Evolutionary conservation across 306 rosid genomes (phyloP).

Genomic region (Cucurbita argyrosperma): DNA sequence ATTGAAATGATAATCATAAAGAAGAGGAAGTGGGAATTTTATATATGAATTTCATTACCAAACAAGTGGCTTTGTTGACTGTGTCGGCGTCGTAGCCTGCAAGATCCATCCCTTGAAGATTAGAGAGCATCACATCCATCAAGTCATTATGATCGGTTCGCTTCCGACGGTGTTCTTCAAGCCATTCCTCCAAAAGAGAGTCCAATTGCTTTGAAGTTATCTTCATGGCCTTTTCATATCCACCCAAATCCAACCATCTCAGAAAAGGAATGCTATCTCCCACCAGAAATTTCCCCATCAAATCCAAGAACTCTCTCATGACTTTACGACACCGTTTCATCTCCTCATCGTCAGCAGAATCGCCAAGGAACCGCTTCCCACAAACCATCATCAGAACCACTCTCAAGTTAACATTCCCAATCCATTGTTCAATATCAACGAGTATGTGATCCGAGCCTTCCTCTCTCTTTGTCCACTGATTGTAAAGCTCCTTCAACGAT

Average conservation of each 20-base stretch:
- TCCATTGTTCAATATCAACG: slow-evolving; percentile 12
- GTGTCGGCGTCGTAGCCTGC: slow-evolving; percentile 29
- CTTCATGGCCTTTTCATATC: slow-evolving; percentile 27
- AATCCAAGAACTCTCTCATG: slow-evolving; percentile 10
- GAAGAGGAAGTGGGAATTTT: neutral
- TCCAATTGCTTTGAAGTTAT: slow-evolving; percentile 17
- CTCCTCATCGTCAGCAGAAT: neutral
- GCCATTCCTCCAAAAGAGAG: slow-evolving; percentile 11
- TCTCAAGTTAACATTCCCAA: slow-evolving; percentile 27
- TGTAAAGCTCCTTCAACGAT: slow-evolving; percentile 14
- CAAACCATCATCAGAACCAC: slow-evolving; percentile 25
- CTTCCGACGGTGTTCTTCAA: slow-evolving; percentile 25
- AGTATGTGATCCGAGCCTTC: neutral
- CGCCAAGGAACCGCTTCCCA: slow-evolving; percentile 13
- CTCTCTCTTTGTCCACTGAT: slow-evolving; percentile 3
- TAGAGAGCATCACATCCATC: slow-evolving; percentile 19
- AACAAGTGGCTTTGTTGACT: slow-evolving; percentile 29
- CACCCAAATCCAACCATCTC: slow-evolving; percentile 41
- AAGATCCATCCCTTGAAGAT: slow-evolving; percentile 11
- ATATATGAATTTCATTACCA: slow-evolving; percentile 11
- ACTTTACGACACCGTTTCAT: slow-evolving; percentile 1
- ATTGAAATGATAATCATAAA: neutral
- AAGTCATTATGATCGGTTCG: slow-evolving; percentile 13
- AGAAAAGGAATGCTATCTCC: slow-evolving; percentile 30
- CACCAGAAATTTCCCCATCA: slow-evolving; percentile 10